Evolutionary conservation across 164 flowering plant genomes (phyloP), one percentile per base, ranked within the genome.

Genomic region (Vitis riparia): DNA sequence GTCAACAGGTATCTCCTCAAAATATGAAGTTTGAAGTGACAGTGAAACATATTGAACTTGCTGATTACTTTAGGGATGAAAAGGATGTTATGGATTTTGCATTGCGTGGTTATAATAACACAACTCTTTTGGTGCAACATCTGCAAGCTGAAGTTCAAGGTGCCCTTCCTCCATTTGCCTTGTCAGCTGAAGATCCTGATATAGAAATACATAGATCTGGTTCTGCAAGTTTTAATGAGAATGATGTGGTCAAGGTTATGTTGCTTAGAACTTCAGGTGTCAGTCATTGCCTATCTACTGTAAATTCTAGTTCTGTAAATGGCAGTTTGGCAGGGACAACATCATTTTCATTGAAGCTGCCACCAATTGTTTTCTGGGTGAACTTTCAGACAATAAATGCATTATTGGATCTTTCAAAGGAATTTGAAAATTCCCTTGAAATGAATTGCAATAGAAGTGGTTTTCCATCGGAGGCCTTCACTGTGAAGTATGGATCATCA

Each of bases 331-430:
- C 30, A 4, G 79, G 82, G 69, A 69, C 83, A 51, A 68, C 75
- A 49, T 83, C 83, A 55, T 88, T 93, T 76, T 82, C 88, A 37
- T 58, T 92, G 72, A 72, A 85, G 71, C 76, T 96, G 62, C 92
- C 99, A 16, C 86, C 86, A 27, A 77, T 91, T 72, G 71, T 88
- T 68, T 75, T 88, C 51, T 96, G 98, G 99, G 80, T 89, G 56
- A 81, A 87, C 75, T 79, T 87, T 71, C 63, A 80, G 67, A 69
- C 85, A 60, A 68, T 91, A 12, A 80, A 78, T 47, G 68, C 62
- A 76, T 48, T 88, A 2, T 53, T 77, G 59, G 82, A 87, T 78
- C 77, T 92, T 59, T 65, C 72, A 27, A 82, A 75, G 70, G 80
- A 80, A 71, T 63, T 87, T 56, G 79, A n/a, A 66, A 65, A 49